Conservation (phyloP, 148 eudicot species). For the Nyssa sinensis region DNA sequence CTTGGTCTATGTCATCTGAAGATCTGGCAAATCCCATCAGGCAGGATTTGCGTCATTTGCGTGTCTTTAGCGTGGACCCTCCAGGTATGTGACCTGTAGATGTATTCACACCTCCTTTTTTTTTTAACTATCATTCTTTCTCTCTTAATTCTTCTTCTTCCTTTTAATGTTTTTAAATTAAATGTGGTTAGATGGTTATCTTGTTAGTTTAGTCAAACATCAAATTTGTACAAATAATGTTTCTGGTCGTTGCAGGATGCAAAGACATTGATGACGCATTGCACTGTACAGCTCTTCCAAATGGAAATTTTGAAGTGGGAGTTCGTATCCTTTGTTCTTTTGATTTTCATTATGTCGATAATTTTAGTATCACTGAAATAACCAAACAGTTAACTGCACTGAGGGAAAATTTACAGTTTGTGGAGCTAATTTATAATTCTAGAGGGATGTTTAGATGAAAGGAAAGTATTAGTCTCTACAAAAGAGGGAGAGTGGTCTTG, state of each 20-base stretch:
- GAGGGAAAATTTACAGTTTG: not conserved
- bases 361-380: not conserved
- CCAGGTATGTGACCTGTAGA: constrained; percentile 52
- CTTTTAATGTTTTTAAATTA: not conserved
- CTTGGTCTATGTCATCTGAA: constrained; percentile 84
- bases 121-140: not conserved
- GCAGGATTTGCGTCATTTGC: constrained; percentile 83
- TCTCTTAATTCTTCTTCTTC: not conserved
- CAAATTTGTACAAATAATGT: not conserved
- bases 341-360: not conserved
- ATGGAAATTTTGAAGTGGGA: constrained; percentile 93
- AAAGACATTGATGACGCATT: constrained; percentile 98
- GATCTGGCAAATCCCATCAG: constrained; percentile 79
- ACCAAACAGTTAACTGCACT: not conserved
- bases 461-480: not conserved
- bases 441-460: not conserved
- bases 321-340: constrained; percentile 81
- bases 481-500: not conserved
- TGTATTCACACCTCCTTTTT: not conserved
- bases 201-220: constrained; percentile 8
- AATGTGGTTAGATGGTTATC: not conserved
- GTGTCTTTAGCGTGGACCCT: constrained; percentile 96
- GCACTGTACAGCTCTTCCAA: constrained; percentile 82
- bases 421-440: not conserved
- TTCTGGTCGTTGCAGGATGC: constrained; percentile 62